Conservation (phyloP, 306 rosid species). For the Cicer chorassanicum region DNA sequence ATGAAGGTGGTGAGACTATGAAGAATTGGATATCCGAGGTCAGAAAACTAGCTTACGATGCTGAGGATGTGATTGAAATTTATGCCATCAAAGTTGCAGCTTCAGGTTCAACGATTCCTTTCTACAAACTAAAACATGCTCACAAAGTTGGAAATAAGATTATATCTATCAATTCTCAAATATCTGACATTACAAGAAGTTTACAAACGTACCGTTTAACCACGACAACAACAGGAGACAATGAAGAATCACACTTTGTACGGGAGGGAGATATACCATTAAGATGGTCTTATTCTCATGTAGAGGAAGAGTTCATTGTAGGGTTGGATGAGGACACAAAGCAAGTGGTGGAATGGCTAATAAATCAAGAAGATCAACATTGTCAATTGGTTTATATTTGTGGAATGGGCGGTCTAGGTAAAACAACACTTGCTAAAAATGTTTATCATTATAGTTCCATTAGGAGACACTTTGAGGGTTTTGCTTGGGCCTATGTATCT, state of each 20-base stretch:
- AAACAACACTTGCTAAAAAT: conserved; percentile 64
- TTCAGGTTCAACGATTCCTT: conserved; percentile 34
- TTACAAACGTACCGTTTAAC: conserved; percentile 49
- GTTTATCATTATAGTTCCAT: conserved; percentile 44
- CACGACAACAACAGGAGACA: conserved; percentile 30
- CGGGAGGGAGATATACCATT: conserved; percentile 38
- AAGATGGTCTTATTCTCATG: conserved; percentile 59
- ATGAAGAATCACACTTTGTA: conserved; percentile 11
- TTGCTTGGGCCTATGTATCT: conserved; percentile 47
- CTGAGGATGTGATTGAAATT: conserved; percentile 57
- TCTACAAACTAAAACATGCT: conserved; percentile 12
- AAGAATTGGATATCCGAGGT: conserved; percentile 55
- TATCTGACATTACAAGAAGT: conserved; percentile 47
- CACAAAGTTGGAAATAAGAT: conserved; percentile 48
- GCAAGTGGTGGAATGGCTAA: conserved; percentile 43
- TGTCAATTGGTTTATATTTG: conserved; percentile 49
- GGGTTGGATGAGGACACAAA: conserved; percentile 49
- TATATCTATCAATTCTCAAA: conserved; percentile 31
- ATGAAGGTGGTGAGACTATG: conserved; percentile 45
- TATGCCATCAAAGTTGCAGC: conserved; percentile 48
- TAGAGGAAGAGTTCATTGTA: conserved; percentile 52
- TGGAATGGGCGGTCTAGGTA: conserved; percentile 71
- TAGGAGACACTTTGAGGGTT: conserved; percentile 46
- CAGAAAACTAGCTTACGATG: conserved; percentile 53
- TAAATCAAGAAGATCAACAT: conserved; percentile 29